Evolutionary conservation across 176 grass and related monocot genomes (phyloP), one percentile per base, ranked within the genome.

Genomic region (Rhynchospora pubera): DNA sequence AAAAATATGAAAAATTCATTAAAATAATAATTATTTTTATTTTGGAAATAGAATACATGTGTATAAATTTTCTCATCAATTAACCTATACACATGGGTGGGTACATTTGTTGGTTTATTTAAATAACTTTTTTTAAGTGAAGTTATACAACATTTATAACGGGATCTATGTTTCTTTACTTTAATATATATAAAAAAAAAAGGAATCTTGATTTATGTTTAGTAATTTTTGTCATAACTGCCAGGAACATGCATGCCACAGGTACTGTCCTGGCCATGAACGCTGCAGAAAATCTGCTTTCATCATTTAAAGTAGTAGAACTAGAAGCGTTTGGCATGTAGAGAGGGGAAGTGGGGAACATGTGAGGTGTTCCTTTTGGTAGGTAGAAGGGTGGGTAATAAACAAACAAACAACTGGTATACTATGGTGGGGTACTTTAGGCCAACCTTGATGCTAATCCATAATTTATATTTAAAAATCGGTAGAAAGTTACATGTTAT

Each of bases 351-450:
- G 87, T 88, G 88, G 90, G 79, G 84, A 81, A 85, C 93, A 92
- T 95, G 87, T 90, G 90, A 84, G 74, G 32, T 95, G 89, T 52
- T 73, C 42, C 78, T 61, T 83, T 80, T 84, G 89, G 87, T 52
- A 57, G 79, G 87, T 89, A 79, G 11, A 70, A 65, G 85, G 18
- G 69, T 87, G 47, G 70, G 62, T 83, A 82, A 67, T 67, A 82
- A 82, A 82, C 79, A 82, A 82, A 82, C 57, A 62, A 65, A 82
- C 61, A 53, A 26, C 21, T 10, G 60, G 62, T 45, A 48, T 18
- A 82, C 45, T 67, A 48, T 66, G 79, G 79, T 50, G 61, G 13
- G 44, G 10, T 50, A 67, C 79, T 82, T 82, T 82, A 65, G 43
- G 50, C 72, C 47, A 75, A 77, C 50, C 50, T 34, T 77, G 13